Evolutionary conservation across 495 filamentous ascomycete species (phyloP).

Genomic region (Podospora pseudoanserina): DNA sequence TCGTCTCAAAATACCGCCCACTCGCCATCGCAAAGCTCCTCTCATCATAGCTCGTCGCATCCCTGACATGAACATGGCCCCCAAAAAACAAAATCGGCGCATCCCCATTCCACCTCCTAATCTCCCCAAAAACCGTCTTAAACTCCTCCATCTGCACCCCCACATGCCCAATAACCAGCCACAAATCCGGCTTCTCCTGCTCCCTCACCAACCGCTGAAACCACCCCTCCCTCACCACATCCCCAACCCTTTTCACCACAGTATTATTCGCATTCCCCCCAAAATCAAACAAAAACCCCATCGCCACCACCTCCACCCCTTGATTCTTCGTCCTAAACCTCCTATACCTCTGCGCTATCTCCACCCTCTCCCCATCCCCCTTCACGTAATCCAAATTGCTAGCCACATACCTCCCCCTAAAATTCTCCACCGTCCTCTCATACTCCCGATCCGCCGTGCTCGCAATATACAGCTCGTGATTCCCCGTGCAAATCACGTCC

Average conservation of each 20-base stretch:
- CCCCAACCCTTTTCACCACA: conserved; percentile 69
- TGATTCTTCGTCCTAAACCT: conserved; percentile 89
- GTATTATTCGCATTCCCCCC: conserved; percentile 85
- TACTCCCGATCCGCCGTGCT: conserved; percentile 75
- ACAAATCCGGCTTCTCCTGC: conserved; percentile 67
- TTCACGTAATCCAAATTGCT: conserved; percentile 87
- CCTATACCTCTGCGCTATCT: conserved; percentile 75
- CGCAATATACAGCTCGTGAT: conserved; percentile 89
- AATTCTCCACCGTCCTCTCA: conserved; percentile 71
- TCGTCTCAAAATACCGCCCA: conserved; percentile 97
- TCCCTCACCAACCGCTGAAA: conserved; percentile 83
- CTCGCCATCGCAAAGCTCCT: conserved; percentile 80
- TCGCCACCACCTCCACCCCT: conserved; percentile 75
- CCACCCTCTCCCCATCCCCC: conserved; percentile 61
- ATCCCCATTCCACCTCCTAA: conserved; percentile 70
- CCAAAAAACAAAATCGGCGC: conserved; percentile 92
- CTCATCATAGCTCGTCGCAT: conserved; percentile 75
- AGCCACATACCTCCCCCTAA: conserved; percentile 70
- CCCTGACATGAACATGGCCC: conserved; percentile 86
- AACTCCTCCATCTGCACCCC: conserved; percentile 76
- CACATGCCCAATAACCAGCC: conserved; percentile 84
- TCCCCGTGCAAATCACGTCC: conserved; percentile 84
- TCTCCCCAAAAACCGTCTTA: conserved; percentile 69
- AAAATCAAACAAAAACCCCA: conserved; percentile 95
- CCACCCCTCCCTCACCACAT: conserved; percentile 80